phyloP scores from a whole-genome alignment of 2,329 filamentous ascomycete genomes.

The Tolypocladium inflatum region DNA sequence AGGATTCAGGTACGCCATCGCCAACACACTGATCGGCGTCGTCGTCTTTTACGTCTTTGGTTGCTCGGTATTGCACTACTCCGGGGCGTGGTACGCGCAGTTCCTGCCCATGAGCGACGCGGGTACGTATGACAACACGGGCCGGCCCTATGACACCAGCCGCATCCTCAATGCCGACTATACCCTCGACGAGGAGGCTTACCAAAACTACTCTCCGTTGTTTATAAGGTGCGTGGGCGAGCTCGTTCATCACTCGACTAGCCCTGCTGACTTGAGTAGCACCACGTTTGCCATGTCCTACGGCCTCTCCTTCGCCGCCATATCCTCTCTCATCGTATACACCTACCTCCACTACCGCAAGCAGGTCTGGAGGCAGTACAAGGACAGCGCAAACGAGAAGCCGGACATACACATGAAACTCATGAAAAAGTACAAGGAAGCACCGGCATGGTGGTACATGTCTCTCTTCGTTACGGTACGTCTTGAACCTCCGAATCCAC shows the following conservation, averaged over 20 bases:
- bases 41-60: conserved; percentile 55
- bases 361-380: conserved; percentile 55
- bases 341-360: conserved; percentile 57
- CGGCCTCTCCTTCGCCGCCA: conserved; percentile 63
- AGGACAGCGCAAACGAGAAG: conserved; percentile 47
- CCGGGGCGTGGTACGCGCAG: conserved; percentile 52
- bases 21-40: conserved; percentile 61
- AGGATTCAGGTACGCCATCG: conserved; percentile 53
- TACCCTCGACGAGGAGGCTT: conserved; percentile 53
- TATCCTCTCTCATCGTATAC: conserved; percentile 59
- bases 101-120: conserved; percentile 64
- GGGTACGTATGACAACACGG: conserved; percentile 63
- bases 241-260: background rate
- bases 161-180: conserved; percentile 52
- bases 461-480: conserved; percentile 44
- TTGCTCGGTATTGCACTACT: conserved; percentile 53
- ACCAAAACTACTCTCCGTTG: conserved; percentile 57
- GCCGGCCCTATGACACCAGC: conserved; percentile 51
- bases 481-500: conserved; percentile 1
- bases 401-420: conserved; percentile 56
- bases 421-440: conserved; percentile 54
- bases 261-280: conserved; percentile 23
- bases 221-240: conserved; percentile 42
- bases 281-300: conserved; percentile 64
- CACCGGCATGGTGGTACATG: conserved; percentile 56